Evolutionary conservation across 306 rosid genomes (phyloP).

Genomic region (Ochetophila trinervis): DNA sequence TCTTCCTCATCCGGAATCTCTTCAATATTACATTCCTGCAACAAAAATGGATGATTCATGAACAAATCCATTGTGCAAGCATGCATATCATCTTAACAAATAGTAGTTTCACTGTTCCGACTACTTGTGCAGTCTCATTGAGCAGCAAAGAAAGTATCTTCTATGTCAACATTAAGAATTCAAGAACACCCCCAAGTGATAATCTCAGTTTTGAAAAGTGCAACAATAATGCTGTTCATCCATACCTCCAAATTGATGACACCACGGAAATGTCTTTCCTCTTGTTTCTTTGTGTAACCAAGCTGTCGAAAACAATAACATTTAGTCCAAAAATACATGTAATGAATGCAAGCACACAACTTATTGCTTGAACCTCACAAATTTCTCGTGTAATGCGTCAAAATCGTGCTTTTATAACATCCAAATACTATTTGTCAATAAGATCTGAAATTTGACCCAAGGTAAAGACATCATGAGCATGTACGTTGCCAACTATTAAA

Average conservation of each 20-base stretch:
- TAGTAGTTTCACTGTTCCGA: background rate
- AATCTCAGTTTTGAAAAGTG: background rate
- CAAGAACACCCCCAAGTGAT: background rate
- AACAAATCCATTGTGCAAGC: constrained; percentile 4
- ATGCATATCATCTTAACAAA: background rate
- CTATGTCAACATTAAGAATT: too few species aligned
- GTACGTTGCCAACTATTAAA: too few species aligned
- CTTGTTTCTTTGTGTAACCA: constrained; percentile 95
- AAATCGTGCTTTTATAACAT: background rate
- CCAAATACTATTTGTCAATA: background rate
- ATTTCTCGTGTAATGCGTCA: background rate
- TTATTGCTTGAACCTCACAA: background rate
- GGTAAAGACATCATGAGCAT: too few species aligned
- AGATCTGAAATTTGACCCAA: too few species aligned
- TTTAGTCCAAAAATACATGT: constrained; percentile 10
- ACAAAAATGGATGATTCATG: background rate
- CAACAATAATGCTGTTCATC: background rate
- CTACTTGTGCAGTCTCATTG: background rate
- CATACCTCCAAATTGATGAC: constrained; percentile 90
- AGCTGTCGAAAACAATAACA: constrained; percentile 53
- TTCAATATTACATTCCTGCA: constrained; percentile 84
- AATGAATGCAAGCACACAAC: background rate
- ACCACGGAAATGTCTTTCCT: constrained; percentile 86
- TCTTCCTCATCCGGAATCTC: constrained; percentile 79
- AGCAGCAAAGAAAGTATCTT: too few species aligned